Evolutionary conservation across 192 early-diverging fungal species (phyloP).

Genomic region (Mortierella antarctica): DNA sequence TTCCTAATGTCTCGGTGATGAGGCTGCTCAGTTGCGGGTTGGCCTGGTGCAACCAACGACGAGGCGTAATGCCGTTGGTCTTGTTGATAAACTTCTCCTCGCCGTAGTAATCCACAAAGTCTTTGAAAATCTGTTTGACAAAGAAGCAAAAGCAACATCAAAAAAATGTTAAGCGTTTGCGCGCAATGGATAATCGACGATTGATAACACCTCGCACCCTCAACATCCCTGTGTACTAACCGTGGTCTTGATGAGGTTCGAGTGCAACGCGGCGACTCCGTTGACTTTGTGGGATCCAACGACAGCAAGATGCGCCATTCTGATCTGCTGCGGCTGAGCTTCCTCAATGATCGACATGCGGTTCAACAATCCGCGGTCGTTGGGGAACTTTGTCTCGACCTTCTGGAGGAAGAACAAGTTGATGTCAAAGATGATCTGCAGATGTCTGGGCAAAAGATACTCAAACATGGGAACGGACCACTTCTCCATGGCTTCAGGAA

Average conservation of each 20-base stretch:
- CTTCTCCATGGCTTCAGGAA: constrained; percentile 98
- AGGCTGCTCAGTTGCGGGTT: constrained; percentile 88
- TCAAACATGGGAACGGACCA: constrained; percentile 96
- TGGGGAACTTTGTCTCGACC: constrained; percentile 88
- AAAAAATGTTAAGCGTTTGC: background rate
- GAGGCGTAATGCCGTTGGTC: constrained; percentile 97
- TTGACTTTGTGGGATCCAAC: constrained; percentile 95
- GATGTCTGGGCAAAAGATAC: constrained; percentile 94
- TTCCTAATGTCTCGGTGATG: constrained; percentile 85
- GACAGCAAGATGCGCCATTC: constrained; percentile 97
- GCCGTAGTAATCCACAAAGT: constrained; percentile 92
- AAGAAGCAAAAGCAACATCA: constrained; percentile 3
- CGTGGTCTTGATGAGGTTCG: constrained; percentile 80
- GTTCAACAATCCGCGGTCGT: constrained; percentile 86
- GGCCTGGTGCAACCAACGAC: constrained; percentile 97
- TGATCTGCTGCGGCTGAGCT: constrained; percentile 88
- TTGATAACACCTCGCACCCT: background rate
- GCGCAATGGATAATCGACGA: background rate
- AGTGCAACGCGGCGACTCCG: constrained; percentile 93
- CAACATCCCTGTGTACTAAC: constrained; percentile 15
- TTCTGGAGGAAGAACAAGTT: constrained; percentile 98
- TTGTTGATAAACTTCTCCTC: constrained; percentile 93
- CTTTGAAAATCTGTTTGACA: constrained; percentile 78
- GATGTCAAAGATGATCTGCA: constrained; percentile 99
- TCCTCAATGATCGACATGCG: constrained; percentile 97